Base-by-base conservation (phyloP, 768 basidiomycete genomes). In the Boletus tomentosulus region DNA sequence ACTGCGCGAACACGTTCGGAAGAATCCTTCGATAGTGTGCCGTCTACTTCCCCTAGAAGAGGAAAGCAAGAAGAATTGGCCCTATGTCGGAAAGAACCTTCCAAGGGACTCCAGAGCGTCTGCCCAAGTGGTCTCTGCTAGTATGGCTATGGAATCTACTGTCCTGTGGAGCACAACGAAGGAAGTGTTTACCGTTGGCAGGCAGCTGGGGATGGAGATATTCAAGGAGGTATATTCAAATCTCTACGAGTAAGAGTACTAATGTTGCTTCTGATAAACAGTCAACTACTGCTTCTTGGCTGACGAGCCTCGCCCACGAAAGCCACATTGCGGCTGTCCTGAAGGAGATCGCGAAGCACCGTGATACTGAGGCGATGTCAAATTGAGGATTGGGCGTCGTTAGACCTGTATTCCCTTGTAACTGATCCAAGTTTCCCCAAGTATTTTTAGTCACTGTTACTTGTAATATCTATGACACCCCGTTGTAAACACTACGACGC, bases 21-120 rank as follows among this genome's bases (percentile, higher is more conserved):
- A 69, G n/a, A 64, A 80, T 53, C 79, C 80, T 2, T 63, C 67
- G 6, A 58, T 86, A 3, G 57, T 87, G 15, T 65, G 59, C 42
- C 6, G 62, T 6, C 71, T 87, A 1, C 63, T 74, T 22, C 77
- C 78, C 4, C 61, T 86, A n/a, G 86, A 87, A 63, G 69, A 76
- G 53, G 71, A 76, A 45, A 64, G 84, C 48, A 76, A 73, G 65
- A 60, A 52, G 30, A 66, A 68, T 33, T 86, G 85, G 84, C 70
- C 73, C 1, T 78, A 70, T 51, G 62, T 70, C 24, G 61, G 65
- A 38, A 63, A 58, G 45, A 51, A 62, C 43, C 13, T 19, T 38
- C 35, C 48, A 16, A 51, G 16, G 22, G 51, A 61, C 31, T 59
- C 63, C 7, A 37, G 30, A 35, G 57, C 41, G 31, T 49, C 54